Base-by-base conservation (phyloP, 129 eudicot genomes). In the Tagetes patula region DNA sequence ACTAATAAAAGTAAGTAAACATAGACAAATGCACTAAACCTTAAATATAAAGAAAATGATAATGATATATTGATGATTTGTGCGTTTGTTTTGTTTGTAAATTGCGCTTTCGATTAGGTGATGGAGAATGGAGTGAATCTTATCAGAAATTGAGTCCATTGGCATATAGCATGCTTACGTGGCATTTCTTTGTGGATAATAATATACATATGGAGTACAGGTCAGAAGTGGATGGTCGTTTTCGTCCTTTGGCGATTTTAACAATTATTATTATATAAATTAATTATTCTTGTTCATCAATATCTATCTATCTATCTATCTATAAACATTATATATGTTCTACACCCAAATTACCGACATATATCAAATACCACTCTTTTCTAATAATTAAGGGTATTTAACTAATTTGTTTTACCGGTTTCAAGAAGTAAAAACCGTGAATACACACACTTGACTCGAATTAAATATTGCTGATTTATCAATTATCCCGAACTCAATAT, bases 171-270 rank as follows among this genome's bases (percentile, higher is more conserved):
- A 78, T 71, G 73, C 61, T 78, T 43, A 78, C 77, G 73, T 71
- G 77, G 73, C 53, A 27, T 38, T 53, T 71, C 71, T 43, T 49
- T 42, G 47, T 71, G 53, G 69, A 20, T 77, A 69, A 78, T 72
- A 78, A 72, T 78, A 56, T 71, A 64, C 71, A 72, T 78, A 56
- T 71, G 53, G 20, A 78, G 52, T 78, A 64, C 73, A 78, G 27
- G 68, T 71, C 78, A 43, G 77, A 78, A 71, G 73, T 53, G 77
- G 73, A 78, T 78, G 72, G 81, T 77, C 81, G 67, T 78, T 71
- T 78, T 71, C 77, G 33, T 71, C 43, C 67, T 36, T 54, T 20
- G 8, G 27, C 30, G 67, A 61, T 61, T 33, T 61, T 61, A 13
- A 61, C 45, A 61, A 34, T 61, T 61, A 34, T 14, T 40, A 43